Percentiles rank a stretch among this genome's conserved stretches.
These are phyloP conservation scores for Paradendryphiella salina DNA, from an alignment of 2,329 filamentous ascomycete species.

Conservation along the genomic window DNA sequence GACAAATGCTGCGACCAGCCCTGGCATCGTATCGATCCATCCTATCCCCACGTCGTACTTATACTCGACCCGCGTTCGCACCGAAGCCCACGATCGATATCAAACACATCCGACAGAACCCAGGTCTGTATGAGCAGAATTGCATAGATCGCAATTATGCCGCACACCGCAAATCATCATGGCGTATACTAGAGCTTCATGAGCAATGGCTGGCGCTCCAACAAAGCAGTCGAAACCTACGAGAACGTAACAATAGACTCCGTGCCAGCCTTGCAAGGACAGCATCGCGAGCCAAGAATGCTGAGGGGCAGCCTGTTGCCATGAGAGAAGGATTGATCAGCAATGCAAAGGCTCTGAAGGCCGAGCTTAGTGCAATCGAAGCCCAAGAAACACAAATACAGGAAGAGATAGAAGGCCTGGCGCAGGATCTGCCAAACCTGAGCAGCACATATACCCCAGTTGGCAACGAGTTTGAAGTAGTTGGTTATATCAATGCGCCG, in stretches of 20 bases:
- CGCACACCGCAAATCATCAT: slow-evolving; percentile 56
- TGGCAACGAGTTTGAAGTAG: slow-evolving; percentile 64
- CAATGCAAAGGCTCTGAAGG: slow-evolving; percentile 68
- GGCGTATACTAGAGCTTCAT: slow-evolving; percentile 57
- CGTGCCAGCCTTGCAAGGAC: slow-evolving; percentile 57
- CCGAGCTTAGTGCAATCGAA: slow-evolving; percentile 63
- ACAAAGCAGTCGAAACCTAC: slow-evolving; percentile 61
- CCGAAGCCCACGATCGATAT: slow-evolving; percentile 81
- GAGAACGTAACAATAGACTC: slow-evolving; percentile 68
- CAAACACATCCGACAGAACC: slow-evolving; percentile 86
- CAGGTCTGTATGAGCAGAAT: slow-evolving; percentile 78
- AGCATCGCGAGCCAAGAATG: slow-evolving; percentile 33
- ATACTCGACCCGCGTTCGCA: slow-evolving; percentile 67
- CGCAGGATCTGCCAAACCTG: slow-evolving; percentile 81
- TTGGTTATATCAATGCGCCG: slow-evolving; percentile 79
- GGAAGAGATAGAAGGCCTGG: slow-evolving; percentile 72
- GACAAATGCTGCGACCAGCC: slow-evolving; percentile 4
- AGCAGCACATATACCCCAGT: slow-evolving; percentile 76
- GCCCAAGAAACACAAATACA: slow-evolving; percentile 62
- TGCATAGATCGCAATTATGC: slow-evolving; percentile 84
- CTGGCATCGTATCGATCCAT: slow-evolving; percentile 6
- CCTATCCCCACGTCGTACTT: slow-evolving; percentile 49
- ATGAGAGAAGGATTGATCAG: slow-evolving; percentile 60
- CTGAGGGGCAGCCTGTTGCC: slow-evolving; percentile 41
- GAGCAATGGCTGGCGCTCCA: slow-evolving; percentile 57